Percentiles rank a stretch among this genome's conserved stretches.
phyloP scores from a whole-genome alignment of 345 rosid genomes.

The Syzygium oleosum region DNA sequence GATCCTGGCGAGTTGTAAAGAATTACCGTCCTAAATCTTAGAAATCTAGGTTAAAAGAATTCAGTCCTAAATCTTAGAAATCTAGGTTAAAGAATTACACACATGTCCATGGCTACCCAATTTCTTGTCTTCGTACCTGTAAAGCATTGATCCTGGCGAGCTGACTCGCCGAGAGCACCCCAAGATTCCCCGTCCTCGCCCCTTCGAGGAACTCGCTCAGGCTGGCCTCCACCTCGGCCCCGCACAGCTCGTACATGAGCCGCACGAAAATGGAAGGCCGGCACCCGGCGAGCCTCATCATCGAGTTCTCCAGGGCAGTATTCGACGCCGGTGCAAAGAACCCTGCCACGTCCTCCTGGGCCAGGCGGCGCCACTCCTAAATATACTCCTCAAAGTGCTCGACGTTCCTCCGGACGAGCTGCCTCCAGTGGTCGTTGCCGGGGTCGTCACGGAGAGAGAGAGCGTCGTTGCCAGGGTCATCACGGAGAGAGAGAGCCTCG shows the following conservation, averaged over 20 bases:
- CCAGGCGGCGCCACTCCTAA: conserved; percentile 4
- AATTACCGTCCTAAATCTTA: no score
- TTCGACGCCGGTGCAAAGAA: conserved; percentile 30
- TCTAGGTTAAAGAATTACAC: no score
- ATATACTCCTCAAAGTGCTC: conserved; percentile 13
- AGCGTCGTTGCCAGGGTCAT: neutral
- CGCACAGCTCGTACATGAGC: conserved; percentile 18
- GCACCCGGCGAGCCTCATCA: conserved; percentile 39
- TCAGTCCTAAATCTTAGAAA: no score
- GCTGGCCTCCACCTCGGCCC: conserved; percentile 16
- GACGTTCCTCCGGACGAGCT: conserved; percentile 4
- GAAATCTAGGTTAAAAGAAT: no score
- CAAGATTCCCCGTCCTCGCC: neutral
- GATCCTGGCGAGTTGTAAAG: no score
- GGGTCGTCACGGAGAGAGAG: neutral
- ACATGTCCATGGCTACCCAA: neutral
- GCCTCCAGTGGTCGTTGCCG: neutral
- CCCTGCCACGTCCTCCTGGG: neutral
- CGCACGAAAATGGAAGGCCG: conserved; percentile 34
- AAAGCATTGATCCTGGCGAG: conserved; percentile 16
- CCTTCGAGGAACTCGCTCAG: conserved; percentile 6
- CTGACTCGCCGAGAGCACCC: conserved; percentile 18
- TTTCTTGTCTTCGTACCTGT: conserved; percentile 3
- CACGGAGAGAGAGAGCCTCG: neutral
- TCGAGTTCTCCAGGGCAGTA: conserved; percentile 31